phyloP scores from a whole-genome alignment of 1,284 basidiomycete genomes.

The Phlebopus sp. region DNA sequence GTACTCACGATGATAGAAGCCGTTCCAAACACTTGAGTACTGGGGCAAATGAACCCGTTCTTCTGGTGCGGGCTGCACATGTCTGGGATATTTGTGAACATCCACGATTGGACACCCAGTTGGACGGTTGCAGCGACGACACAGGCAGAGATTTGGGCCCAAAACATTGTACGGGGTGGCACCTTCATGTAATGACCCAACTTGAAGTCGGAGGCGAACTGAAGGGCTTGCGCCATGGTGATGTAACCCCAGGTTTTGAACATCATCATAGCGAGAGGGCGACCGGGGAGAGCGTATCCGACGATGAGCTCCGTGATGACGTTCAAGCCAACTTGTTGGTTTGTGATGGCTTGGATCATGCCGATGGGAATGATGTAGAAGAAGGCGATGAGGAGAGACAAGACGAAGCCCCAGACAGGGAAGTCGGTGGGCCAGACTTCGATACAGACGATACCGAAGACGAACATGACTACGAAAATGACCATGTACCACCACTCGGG shows the following conservation, averaged over 20 bases:
- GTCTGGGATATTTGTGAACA: constrained; percentile 31
- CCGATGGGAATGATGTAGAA: constrained; percentile 59
- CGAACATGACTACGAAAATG: constrained; percentile 49
- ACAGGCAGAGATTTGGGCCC: constrained; percentile 42
- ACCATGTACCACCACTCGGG: constrained; percentile 72
- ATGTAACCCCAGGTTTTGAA: constrained; percentile 40
- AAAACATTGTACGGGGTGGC: constrained; percentile 45
- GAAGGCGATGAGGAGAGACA: constrained; percentile 41
- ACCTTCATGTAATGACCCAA: constrained; percentile 53
- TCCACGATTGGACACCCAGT: constrained; percentile 44
- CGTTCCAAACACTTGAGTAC: constrained; percentile 37
- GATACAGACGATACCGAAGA: constrained; percentile 58
- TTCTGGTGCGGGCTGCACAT: constrained; percentile 23
- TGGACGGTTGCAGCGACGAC: constrained; percentile 41
- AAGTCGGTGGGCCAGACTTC: constrained; percentile 56
- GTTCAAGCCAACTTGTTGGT: constrained; percentile 49
- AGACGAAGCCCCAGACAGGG: constrained; percentile 53
- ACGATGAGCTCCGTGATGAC: constrained; percentile 49
- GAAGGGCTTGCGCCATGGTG: constrained; percentile 38
- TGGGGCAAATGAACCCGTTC: constrained; percentile 38
- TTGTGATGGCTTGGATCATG: constrained; percentile 51
- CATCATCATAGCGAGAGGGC: constrained; percentile 47
- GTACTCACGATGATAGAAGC: constrained; percentile 32
- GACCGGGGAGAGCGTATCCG: constrained; percentile 42
- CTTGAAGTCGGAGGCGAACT: constrained; percentile 45